These are phyloP conservation scores for Gigaspora rosea DNA, from an alignment of 192 early-diverging fungal genomes.

Conservation along the genomic window DNA sequence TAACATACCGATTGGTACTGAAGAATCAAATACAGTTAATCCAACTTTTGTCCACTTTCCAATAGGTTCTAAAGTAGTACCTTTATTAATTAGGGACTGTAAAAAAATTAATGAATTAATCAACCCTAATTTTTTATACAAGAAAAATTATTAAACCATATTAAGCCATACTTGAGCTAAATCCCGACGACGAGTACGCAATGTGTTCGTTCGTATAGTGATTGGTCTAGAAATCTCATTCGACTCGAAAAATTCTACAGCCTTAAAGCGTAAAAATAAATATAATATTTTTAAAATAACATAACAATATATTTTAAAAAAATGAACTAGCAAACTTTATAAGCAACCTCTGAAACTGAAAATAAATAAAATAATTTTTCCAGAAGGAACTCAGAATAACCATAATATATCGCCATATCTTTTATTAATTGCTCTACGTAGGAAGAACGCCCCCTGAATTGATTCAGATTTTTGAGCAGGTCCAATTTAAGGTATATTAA, in stretches of 20 bases:
- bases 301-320: no score
- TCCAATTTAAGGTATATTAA: neutral
- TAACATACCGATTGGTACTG: constrained; percentile 77
- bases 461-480: neutral
- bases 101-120: neutral
- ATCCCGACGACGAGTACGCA: constrained; percentile 91
- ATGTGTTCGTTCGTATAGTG: constrained; percentile 95
- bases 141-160: no score
- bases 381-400: constrained; percentile 89
- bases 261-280: constrained; percentile 36
- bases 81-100: constrained; percentile 85
- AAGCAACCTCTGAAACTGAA: constrained; percentile 69
- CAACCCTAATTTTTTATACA: no score
- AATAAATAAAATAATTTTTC: constrained; percentile 93
- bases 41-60: constrained; percentile 99
- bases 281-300: neutral
- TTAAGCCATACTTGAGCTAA: constrained; percentile 67
- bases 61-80: constrained; percentile 96
- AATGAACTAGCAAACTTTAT: no score
- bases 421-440: constrained; percentile 86
- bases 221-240: constrained; percentile 96
- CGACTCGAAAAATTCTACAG: constrained; percentile 98
- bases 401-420: constrained; percentile 93
- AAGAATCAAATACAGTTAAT: constrained; percentile 92
- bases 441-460: constrained; percentile 67